Percentiles rank a stretch among this genome's conserved stretches.
These are phyloP conservation scores for Articulospora tetracladia DNA, from an alignment of 495 filamentous ascomycete genomes.

Conservation along the genomic window DNA sequence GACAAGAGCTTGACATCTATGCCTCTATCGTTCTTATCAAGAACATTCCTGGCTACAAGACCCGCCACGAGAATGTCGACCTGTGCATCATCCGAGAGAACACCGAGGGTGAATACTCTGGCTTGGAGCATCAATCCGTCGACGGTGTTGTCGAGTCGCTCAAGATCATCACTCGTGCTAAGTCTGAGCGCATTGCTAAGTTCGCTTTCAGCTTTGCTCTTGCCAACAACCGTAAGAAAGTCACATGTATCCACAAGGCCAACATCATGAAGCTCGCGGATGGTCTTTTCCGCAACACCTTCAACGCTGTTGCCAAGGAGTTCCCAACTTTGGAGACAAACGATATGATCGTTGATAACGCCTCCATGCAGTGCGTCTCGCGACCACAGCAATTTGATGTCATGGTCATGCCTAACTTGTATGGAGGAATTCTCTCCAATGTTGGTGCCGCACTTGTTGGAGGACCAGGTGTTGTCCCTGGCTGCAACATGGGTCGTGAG, in stretches of 20 bases:
- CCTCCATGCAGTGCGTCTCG: constrained; percentile 97
- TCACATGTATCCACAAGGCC: constrained; percentile 99
- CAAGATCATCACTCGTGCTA: constrained; percentile 98
- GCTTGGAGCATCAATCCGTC: constrained; percentile 97
- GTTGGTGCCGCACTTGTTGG: constrained; percentile 98
- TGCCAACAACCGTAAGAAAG: constrained; percentile 97
- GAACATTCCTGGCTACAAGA: constrained; percentile 98
- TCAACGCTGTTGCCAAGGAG: constrained; percentile 86
- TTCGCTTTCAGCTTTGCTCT: constrained; percentile 97
- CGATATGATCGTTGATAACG: constrained; percentile 99
- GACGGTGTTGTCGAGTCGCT: constrained; percentile 96
- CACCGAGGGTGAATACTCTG: constrained; percentile 98
- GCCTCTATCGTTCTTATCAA: constrained; percentile 97
- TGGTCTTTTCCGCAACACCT: constrained; percentile 95
- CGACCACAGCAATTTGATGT: constrained; percentile 97
- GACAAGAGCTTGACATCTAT: constrained; percentile 99
- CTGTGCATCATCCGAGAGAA: constrained; percentile 99
- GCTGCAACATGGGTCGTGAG: constrained; percentile 98
- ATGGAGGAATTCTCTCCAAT: constrained; percentile 98
- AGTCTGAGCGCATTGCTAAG: constrained; percentile 97
- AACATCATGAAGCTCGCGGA: constrained; percentile 99
- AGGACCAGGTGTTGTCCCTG: constrained; percentile 93
- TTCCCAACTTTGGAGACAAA: constrained; percentile 91
- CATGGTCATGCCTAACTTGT: constrained; percentile 99
- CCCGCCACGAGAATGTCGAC: constrained; percentile 93